These are phyloP conservation scores for Candida jianshihensis DNA, from an alignment of 805 yeast genomes.

Conservation along the genomic window DNA sequence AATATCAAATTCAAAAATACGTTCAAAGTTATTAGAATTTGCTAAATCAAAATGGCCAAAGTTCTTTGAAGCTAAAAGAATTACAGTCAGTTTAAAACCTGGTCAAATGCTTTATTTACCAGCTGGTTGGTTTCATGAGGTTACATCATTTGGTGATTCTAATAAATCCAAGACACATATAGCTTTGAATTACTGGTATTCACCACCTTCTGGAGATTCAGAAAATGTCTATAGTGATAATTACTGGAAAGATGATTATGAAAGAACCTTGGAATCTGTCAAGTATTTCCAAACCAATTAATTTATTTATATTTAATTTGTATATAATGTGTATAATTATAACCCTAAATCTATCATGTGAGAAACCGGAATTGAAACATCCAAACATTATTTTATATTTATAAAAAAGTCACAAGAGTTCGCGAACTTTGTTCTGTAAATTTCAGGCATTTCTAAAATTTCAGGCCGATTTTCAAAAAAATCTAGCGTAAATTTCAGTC, in stretches of 20 bases:
- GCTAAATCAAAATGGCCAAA: conserved; percentile 43
- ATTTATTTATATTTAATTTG: neutral
- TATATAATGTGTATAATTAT: neutral
- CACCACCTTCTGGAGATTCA: conserved; percentile 47
- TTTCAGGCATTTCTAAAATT: too few relatives aligned
- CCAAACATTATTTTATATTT: neutral
- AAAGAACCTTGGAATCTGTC: conserved; percentile 32
- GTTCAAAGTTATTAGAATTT: conserved; percentile 25
- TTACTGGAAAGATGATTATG: conserved; percentile 50
- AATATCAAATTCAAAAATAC: conserved; percentile 25
- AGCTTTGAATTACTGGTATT: conserved; percentile 71
- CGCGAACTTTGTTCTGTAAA: neutral
- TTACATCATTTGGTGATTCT: conserved; percentile 48
- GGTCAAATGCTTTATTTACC: conserved; percentile 70
- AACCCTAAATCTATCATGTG: conserved; percentile 1
- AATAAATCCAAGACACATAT: conserved; percentile 34
- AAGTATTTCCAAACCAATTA: conserved; percentile 7
- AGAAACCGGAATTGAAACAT: neutral
- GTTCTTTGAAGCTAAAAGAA: conserved; percentile 33
- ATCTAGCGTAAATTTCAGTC: neutral
- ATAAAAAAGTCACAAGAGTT: neutral
- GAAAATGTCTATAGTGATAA: conserved; percentile 36
- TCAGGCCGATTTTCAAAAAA: too few relatives aligned
- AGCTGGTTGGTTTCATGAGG: conserved; percentile 82
- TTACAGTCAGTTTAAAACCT: conserved; percentile 43